Percentiles rank a stretch among this genome's conserved stretches.
Conservation (phyloP, 306 rosid genomes). For the Quercus parvula region DNA sequence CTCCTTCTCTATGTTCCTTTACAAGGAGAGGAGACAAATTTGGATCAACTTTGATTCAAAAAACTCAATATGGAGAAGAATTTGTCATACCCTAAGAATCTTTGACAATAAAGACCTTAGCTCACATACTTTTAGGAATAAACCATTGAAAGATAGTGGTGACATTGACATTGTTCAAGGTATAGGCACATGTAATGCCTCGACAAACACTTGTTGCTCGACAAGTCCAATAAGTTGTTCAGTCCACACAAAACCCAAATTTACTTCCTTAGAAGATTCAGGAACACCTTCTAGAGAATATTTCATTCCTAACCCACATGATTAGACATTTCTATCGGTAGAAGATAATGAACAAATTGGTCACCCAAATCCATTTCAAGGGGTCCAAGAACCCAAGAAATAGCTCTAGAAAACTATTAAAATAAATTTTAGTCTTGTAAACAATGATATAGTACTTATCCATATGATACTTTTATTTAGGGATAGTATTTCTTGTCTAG, state of each 20-base stretch:
- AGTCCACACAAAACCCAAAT: too few species aligned
- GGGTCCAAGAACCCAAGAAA: too few species aligned
- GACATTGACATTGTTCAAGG: neutral
- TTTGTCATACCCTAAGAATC: neutral
- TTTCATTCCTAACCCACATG: too few species aligned
- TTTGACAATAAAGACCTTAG: constrained; percentile 30
- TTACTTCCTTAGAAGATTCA: too few species aligned
- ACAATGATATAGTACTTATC: too few species aligned
- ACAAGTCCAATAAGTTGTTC: constrained; percentile 8
- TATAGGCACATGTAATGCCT: neutral
- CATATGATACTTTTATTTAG: too few species aligned
- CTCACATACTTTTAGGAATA: constrained; percentile 19
- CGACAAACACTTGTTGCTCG: neutral
- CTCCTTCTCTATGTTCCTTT: neutral
- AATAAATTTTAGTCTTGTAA: too few species aligned
- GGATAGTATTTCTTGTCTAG: too few species aligned
- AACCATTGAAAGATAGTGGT: neutral
- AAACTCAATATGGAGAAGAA: neutral
- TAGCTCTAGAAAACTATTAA: too few species aligned
- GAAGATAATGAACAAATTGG: neutral
- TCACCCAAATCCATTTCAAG: neutral
- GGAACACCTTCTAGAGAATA: neutral
- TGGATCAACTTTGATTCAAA: neutral
- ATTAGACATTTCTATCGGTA: neutral
- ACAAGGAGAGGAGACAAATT: neutral